Evolutionary conservation across 2,329 filamentous ascomycete species (phyloP).

Genomic region (Ophiostoma pallidulum): DNA sequence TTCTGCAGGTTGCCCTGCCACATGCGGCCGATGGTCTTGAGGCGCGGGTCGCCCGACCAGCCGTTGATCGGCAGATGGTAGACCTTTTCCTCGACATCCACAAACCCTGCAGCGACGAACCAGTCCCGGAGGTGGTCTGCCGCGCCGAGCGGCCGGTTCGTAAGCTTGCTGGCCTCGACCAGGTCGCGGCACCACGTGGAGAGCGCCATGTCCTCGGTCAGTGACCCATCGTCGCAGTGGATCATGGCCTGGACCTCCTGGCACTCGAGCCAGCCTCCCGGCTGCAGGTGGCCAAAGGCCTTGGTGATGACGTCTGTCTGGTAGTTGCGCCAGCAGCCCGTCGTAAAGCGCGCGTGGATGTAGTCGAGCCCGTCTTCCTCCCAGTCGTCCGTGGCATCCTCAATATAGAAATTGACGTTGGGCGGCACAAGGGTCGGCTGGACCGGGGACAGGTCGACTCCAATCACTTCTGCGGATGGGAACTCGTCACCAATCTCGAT

Average conservation of each 20-base stretch:
- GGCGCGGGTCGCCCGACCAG: slow-evolving; percentile 23
- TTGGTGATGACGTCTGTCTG: slow-evolving; percentile 40
- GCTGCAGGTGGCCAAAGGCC: slow-evolving; percentile 38
- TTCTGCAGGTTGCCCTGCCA: slow-evolving; percentile 22
- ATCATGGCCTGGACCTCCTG: slow-evolving; percentile 34
- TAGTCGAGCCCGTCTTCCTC: slow-evolving; percentile 42
- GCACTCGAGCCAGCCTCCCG: slow-evolving; percentile 46
- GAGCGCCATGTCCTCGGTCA: slow-evolving; percentile 15
- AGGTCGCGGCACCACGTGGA: slow-evolving; percentile 19
- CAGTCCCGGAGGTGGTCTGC: slow-evolving; percentile 18
- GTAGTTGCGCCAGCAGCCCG: slow-evolving; percentile 41
- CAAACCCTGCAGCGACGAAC: slow-evolving; percentile 23
- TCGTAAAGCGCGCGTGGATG: slow-evolving; percentile 41
- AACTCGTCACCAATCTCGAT: slow-evolving; percentile 58
- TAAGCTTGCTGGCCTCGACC: slow-evolving; percentile 10
- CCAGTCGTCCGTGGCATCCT: slow-evolving; percentile 50
- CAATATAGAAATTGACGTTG: slow-evolving; percentile 66
- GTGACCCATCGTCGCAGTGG: slow-evolving; percentile 21
- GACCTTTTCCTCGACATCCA: slow-evolving; percentile 22
- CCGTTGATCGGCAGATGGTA: slow-evolving; percentile 26
- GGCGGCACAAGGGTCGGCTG: slow-evolving; percentile 57
- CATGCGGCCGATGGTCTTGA: slow-evolving; percentile 25
- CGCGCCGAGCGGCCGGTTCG: slow-evolving; percentile 16
- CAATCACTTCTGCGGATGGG: slow-evolving; percentile 48
- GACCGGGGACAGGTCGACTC: slow-evolving; percentile 59